A percentile compares a stretch with the other conserved stretches of the same genome.
These are phyloP conservation scores for Suillus spraguei DNA, from an alignment of 768 basidiomycete species.

Conservation along the genomic window DNA sequence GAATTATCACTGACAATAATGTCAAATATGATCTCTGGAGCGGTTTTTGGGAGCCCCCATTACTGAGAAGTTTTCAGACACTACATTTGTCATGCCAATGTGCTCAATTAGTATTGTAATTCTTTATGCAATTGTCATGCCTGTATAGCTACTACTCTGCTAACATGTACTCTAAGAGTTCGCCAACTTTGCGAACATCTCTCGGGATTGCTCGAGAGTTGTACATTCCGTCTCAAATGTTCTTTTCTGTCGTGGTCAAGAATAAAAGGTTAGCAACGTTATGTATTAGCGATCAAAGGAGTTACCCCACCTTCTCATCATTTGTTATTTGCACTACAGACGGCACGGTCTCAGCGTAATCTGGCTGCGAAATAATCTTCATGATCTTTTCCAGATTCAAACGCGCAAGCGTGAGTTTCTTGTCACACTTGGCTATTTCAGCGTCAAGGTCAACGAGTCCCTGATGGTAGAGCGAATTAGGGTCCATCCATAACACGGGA, in stretches of 20 bases:
- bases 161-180: background rate
- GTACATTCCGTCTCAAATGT: slow-evolving; percentile 81
- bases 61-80: background rate
- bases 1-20: background rate
- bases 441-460: slow-evolving; percentile 88
- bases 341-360: slow-evolving; percentile 83
- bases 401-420: slow-evolving; percentile 78
- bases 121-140: background rate
- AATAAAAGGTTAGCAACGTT: slow-evolving; percentile 12
- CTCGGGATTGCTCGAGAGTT: slow-evolving; percentile 68
- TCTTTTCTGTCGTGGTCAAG: slow-evolving; percentile 52
- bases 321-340: slow-evolving; percentile 73
- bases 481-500: background rate
- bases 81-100: background rate
- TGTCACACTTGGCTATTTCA: slow-evolving; percentile 88
- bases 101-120: background rate
- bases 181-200: slow-evolving; percentile 68
- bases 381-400: slow-evolving; percentile 74
- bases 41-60: background rate
- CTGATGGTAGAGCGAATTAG: slow-evolving; percentile 39
- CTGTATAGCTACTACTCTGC: background rate
- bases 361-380: slow-evolving; percentile 70
- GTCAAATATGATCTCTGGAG: background rate
- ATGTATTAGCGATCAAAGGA: background rate
- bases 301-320: slow-evolving; percentile 71